Evolutionary conservation across 2,329 filamentous ascomycete species (phyloP).

Genomic region (Colletotrichum lindemuthianum): DNA sequence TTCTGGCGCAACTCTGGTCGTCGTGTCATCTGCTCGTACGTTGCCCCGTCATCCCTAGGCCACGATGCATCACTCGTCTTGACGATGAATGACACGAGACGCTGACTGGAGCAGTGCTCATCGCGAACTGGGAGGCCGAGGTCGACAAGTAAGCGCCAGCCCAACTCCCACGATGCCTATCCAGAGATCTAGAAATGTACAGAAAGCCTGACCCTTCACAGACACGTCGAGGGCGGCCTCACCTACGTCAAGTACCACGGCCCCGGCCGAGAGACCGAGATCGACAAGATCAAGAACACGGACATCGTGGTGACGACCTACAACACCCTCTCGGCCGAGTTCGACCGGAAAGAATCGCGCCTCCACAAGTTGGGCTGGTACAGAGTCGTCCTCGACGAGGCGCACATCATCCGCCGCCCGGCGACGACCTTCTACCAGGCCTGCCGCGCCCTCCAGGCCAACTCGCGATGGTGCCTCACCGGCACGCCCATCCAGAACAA

Average conservation of each 20-base stretch:
- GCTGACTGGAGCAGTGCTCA: constrained; percentile 46
- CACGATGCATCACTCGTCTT: background rate
- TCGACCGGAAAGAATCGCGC: constrained; percentile 29
- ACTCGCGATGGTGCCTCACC: constrained; percentile 62
- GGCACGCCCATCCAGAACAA: constrained; percentile 66
- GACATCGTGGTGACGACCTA: constrained; percentile 61
- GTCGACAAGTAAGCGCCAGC: constrained; percentile 45
- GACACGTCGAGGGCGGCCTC: constrained; percentile 45
- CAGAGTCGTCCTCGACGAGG: constrained; percentile 57
- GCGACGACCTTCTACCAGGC: constrained; percentile 56
- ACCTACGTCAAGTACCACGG: constrained; percentile 51
- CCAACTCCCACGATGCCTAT: background rate
- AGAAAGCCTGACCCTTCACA: constrained; percentile 34
- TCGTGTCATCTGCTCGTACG: constrained; percentile 55
- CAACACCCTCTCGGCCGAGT: constrained; percentile 53
- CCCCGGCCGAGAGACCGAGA: constrained; percentile 39
- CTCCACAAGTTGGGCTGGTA: constrained; percentile 53
- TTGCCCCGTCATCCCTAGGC: background rate
- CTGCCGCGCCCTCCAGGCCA: constrained; percentile 52
- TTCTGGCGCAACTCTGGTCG: constrained; percentile 54
- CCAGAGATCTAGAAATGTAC: background rate
- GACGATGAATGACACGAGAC: background rate
- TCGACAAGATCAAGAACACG: constrained; percentile 42
- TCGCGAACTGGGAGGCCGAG: constrained; percentile 53
- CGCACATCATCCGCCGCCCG: constrained; percentile 57